Base-by-base conservation (phyloP, 2,329 filamentous ascomycete genomes). In the Lecanoromycetidae sp. region DNA sequence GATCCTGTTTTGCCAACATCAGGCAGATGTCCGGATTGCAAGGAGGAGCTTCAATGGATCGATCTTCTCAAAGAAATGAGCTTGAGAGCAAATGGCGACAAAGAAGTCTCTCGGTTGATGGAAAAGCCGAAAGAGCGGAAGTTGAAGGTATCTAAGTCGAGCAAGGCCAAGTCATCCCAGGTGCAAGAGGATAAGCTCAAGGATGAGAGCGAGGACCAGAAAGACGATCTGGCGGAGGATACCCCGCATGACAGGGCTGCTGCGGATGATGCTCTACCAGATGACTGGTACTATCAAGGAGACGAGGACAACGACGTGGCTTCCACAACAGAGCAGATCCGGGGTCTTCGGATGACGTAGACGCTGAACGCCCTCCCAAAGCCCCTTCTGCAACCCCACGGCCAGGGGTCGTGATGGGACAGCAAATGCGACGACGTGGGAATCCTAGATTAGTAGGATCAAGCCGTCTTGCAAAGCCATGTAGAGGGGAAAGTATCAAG, bases 21-120 rank as follows among this genome's bases (percentile, higher is more conserved):
- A 27, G 87, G 87, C 2, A 63, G 57, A 2, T 96, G 90, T 64
- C 86, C 86, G 0, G 66, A 66, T 17, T 96, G 90, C 59, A 64
- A 71, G 1, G 68, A 69, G 0, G 63, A 69, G 4, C 65, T 87
- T 2, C 61, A 70, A 42, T 96, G 90, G 90, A 70, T 72, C 0
- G 76, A 83, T 39, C 76, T 95, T 66, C 82, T 93, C 67, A 88
- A 80, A 59, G 88, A 94, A 60, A 64, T 94, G 56, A 91, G 75
- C 42, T 65, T 94, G 40, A 74, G 90, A 26, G 69, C 77, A 29
- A 74, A 85, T 20, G 87, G 82, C 0, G 64, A 72, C 46, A 82
- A 82, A 48, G 82, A 87, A 54, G 67, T 88, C 1, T 74, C 79
- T 33, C 78, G 78, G 54, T 57, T 94, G 22, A 70, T 87, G 55